Evolutionary conservation across 225 moss, liverwort and hornwort species (phyloP).

Genomic region (Physcomitrellopsis africana): DNA sequence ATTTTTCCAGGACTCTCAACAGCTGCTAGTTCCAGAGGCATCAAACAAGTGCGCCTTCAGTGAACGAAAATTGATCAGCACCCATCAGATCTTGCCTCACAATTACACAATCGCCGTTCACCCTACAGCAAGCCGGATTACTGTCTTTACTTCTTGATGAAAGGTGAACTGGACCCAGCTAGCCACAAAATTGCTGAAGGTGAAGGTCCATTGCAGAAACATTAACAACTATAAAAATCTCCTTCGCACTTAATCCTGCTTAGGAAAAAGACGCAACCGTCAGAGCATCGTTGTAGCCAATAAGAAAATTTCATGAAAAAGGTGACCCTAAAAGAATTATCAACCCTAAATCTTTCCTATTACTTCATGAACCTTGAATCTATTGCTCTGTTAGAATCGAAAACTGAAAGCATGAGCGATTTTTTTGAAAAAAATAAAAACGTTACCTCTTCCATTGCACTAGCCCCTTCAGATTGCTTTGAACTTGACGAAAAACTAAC

Average conservation of each 20-base stretch:
- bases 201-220: conserved; percentile 27
- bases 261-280: conserved; percentile 19
- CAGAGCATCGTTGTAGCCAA: not conserved
- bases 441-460: conserved; percentile 62
- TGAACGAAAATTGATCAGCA: conserved; percentile 37
- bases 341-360: not conserved
- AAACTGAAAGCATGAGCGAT: conserved; percentile 5
- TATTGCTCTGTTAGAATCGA: not conserved
- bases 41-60: conserved; percentile 40
- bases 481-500: conserved; percentile 28
- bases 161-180: conserved; percentile 29
- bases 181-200: conserved; percentile 46
- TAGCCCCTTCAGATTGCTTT: conserved; percentile 46
- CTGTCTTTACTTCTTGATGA: not conserved
- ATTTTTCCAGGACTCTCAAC: conserved; percentile 31
- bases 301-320: not conserved
- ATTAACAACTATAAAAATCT: conserved; percentile 31
- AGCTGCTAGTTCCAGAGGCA: conserved; percentile 35
- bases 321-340: not conserved
- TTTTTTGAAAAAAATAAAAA: not conserved
- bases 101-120: conserved; percentile 37
- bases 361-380: conserved; percentile 14
- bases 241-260: conserved; percentile 43
- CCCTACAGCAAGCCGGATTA: conserved; percentile 24
- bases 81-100: conserved; percentile 21